A percentile compares a stretch with the other conserved stretches of the same genome.
Evolutionary conservation across 2,329 filamentous ascomycete genomes (phyloP).

Genomic region (Hymenoscyphus fructigenus): DNA sequence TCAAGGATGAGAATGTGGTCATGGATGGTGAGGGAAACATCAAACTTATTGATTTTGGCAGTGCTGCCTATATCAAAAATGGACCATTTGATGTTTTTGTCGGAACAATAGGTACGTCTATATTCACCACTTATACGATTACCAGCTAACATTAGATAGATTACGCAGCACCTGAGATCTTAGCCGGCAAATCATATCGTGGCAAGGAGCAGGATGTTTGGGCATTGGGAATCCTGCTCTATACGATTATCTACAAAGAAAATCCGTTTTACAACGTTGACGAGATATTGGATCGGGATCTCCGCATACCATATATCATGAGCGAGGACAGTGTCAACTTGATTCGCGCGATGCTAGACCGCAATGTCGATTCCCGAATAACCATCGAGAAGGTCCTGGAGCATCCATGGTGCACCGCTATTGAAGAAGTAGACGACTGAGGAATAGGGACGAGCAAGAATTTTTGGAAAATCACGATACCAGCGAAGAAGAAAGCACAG

Average conservation of each 20-base stretch:
- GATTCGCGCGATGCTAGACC: slow-evolving; percentile 87
- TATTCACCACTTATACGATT: background rate
- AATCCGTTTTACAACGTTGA: slow-evolving; percentile 99
- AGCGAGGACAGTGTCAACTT: slow-evolving; percentile 92
- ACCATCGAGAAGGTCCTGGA: slow-evolving; percentile 86
- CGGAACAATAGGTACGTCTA: slow-evolving; percentile 83
- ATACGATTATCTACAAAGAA: slow-evolving; percentile 99
- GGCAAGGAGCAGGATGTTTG: slow-evolving; percentile 98
- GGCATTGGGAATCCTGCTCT: slow-evolving; percentile 94
- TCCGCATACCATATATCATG: slow-evolving; percentile 84
- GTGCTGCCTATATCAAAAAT: slow-evolving; percentile 96
- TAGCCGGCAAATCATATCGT: slow-evolving; percentile 86
- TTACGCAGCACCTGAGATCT: slow-evolving; percentile 96
- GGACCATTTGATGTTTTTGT: slow-evolving; percentile 99
- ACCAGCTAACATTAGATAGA: slow-evolving; percentile 53
- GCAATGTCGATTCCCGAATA: slow-evolving; percentile 78
- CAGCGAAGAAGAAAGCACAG: background rate
- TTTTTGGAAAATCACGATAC: slow-evolving; percentile 3
- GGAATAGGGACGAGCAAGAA: background rate
- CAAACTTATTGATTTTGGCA: slow-evolving; percentile 97
- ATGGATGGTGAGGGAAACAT: slow-evolving; percentile 93
- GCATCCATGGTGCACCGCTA: slow-evolving; percentile 68
- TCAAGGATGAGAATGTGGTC: slow-evolving; percentile 98
- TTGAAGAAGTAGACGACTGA: slow-evolving; percentile 27
- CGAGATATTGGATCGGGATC: slow-evolving; percentile 96